These are phyloP conservation scores for Aspergillus asperescens DNA, from an alignment of 495 filamentous ascomycete genomes.

Conservation along the genomic window DNA sequence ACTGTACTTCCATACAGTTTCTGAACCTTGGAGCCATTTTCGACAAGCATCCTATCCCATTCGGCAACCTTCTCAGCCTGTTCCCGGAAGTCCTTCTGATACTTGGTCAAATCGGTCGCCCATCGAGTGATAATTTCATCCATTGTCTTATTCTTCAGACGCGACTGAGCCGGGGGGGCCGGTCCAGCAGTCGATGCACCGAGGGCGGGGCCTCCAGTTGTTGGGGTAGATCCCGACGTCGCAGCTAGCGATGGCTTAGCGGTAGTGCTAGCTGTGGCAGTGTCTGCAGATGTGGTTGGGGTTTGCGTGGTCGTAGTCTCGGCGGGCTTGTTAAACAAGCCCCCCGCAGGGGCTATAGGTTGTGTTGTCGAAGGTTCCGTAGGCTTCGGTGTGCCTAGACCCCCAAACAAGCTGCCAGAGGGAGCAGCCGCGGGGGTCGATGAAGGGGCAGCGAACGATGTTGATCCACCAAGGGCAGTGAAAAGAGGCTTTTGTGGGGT, in stretches of 20 bases:
- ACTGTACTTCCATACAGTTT: slow-evolving; percentile 81
- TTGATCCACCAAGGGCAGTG: slow-evolving; percentile 28
- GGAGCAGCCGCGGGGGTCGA: slow-evolving; percentile 37
- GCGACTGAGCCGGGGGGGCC: slow-evolving; percentile 68
- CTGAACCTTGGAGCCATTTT: slow-evolving; percentile 87
- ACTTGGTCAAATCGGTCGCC: slow-evolving; percentile 90
- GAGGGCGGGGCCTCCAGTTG: slow-evolving; percentile 37
- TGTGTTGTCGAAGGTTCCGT: slow-evolving; percentile 28
- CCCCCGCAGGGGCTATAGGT: slow-evolving; percentile 20
- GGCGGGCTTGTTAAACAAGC: slow-evolving; percentile 29
- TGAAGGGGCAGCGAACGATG: slow-evolving; percentile 34
- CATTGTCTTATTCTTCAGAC: slow-evolving; percentile 97
- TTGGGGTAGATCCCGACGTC: slow-evolving; percentile 10
- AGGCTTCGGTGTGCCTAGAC: slow-evolving; percentile 31
- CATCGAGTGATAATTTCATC: slow-evolving; percentile 98
- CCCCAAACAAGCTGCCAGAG: slow-evolving; percentile 34
- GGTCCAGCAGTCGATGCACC: slow-evolving; percentile 73
- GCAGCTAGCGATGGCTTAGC: slow-evolving; percentile 15
- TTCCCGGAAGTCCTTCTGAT: slow-evolving; percentile 89
- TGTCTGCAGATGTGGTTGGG: slow-evolving; percentile 14
- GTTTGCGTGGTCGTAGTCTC: slow-evolving; percentile 18
- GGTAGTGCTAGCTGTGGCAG: slow-evolving; percentile 16
- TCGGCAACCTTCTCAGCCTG: slow-evolving; percentile 80
- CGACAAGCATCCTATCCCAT: slow-evolving; percentile 89
- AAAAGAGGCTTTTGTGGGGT: slow-evolving; percentile 42